Conservation (phyloP, 352 stramenopile species). For the Globisporangium heterothallicum region DNA sequence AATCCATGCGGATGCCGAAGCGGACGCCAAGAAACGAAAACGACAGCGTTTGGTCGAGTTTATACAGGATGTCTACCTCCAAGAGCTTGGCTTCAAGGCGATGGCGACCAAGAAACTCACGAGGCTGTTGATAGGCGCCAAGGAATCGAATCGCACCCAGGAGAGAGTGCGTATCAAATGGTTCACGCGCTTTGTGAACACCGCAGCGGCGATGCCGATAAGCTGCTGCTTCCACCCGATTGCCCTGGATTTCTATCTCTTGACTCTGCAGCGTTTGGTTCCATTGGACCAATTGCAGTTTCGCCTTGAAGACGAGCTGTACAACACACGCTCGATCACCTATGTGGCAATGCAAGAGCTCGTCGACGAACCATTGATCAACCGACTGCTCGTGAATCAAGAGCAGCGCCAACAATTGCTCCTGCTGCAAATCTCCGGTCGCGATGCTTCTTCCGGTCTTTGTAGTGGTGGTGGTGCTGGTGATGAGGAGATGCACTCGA, state of each 20-base stretch:
- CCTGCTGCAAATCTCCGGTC: slow-evolving; percentile 12
- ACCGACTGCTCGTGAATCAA: slow-evolving; percentile 37
- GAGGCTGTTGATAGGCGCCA: slow-evolving; percentile 37
- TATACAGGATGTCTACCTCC: slow-evolving; percentile 47
- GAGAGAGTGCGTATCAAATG: slow-evolving; percentile 57
- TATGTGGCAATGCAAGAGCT: slow-evolving; percentile 34
- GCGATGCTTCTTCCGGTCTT: no score
- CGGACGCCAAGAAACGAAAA: slow-evolving; percentile 29
- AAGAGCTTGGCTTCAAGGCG: slow-evolving; percentile 60
- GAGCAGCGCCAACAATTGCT: slow-evolving; percentile 45
- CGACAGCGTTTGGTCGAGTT: slow-evolving; percentile 45
- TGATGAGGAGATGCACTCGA: not conserved
- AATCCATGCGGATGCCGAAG: slow-evolving; percentile 31
- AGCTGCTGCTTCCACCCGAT: slow-evolving; percentile 27
- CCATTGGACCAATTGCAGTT: slow-evolving; percentile 30
- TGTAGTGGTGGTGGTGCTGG: no score
- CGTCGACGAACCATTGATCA: slow-evolving; percentile 39
- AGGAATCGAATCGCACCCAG: slow-evolving; percentile 29
- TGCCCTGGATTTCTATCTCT: slow-evolving; percentile 54
- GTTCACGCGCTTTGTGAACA: slow-evolving; percentile 58
- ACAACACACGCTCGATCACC: slow-evolving; percentile 36
- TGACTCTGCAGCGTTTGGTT: slow-evolving; percentile 41
- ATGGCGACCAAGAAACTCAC: slow-evolving; percentile 51
- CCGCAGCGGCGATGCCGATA: slow-evolving; percentile 6
- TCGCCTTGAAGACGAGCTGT: slow-evolving; percentile 43